Percentiles rank a stretch among this genome's conserved stretches.
Evolutionary conservation across 1,284 basidiomycete genomes (phyloP).

Genomic region (Blastosporella zonata): DNA sequence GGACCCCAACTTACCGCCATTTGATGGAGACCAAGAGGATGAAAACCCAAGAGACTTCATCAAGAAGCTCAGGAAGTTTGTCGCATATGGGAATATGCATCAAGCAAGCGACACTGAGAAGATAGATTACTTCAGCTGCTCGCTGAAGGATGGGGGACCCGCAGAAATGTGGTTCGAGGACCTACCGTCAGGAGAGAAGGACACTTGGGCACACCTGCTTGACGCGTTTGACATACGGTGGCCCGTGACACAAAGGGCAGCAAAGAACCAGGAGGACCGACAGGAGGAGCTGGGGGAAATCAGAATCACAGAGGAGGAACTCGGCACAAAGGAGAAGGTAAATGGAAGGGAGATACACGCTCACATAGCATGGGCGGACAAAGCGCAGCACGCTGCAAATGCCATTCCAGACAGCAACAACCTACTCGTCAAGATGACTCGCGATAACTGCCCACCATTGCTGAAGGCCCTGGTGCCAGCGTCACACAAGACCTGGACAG

Average conservation of each 20-base stretch:
- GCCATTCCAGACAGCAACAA: slow-evolving; percentile 14
- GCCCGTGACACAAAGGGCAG: slow-evolving; percentile 13
- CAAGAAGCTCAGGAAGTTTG: too few relatives aligned
- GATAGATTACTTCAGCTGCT: slow-evolving; percentile 12
- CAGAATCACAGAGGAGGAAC: slow-evolving; percentile 11
- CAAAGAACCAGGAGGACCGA: slow-evolving; percentile 15
- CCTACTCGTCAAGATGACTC: slow-evolving; percentile 8
- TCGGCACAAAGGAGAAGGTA: slow-evolving; percentile 13
- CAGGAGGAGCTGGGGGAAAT: slow-evolving; percentile 9
- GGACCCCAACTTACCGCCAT: too few relatives aligned
- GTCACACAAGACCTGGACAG: not conserved
- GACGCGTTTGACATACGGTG: slow-evolving; percentile 14
- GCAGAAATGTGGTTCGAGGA: slow-evolving; percentile 16
- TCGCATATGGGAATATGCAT: too few relatives aligned
- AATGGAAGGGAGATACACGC: slow-evolving; percentile 10
- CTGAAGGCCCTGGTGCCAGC: not conserved
- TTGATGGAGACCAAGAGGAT: too few relatives aligned
- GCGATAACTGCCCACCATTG: slow-evolving; percentile 3
- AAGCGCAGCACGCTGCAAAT: slow-evolving; percentile 6
- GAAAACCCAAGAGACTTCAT: too few relatives aligned
- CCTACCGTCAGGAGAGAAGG: slow-evolving; percentile 10
- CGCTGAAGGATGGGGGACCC: slow-evolving; percentile 15
- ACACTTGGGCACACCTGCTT: not conserved
- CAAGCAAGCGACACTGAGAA: slow-evolving; percentile 4
- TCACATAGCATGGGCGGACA: slow-evolving; percentile 19